Base-by-base conservation (phyloP, 805 yeast genomes). In the Hanseniaspora singularis region DNA sequence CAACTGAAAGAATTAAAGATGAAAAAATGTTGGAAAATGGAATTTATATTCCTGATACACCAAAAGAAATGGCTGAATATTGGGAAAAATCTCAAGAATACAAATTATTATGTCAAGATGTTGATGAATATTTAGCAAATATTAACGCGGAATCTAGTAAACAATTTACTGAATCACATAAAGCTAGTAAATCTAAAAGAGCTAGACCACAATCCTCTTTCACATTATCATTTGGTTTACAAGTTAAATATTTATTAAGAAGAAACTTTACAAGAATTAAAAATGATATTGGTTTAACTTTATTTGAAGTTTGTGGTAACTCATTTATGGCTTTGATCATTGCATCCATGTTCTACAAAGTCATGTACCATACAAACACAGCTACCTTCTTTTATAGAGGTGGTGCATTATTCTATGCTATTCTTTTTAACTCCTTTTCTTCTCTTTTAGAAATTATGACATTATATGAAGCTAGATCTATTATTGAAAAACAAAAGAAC, bases 331-430 rank as follows among this genome's bases (percentile, higher is more conserved):
- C 74, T 32, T 60, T 77, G 43, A 58, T 77, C 30, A 56, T 73
- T 38, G 64, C 76, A 11, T 75, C 81, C 1, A 67, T 76, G 48
- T 76, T 73, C 53, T 75, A 70, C 59, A 72, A 74, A 52, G 54
- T 74, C 22, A 50, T 54, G 55, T 45, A 49, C 51, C 55, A 52
- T 9, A 32, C 45, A 7, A 59, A 55, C 24, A 70, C 81, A 1
- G 59, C 53, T 2, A 66, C 74, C 1, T 69, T 76, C 51, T 74
- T 68, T 58, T 65, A 61, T 53, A 64, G 84, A 56, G 69, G 76
- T 53, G 73, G 84, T 31, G 70, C 77, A 38, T 64, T 81, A 66
- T 81, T 80, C 63, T 79, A 77, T 59, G 76, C 79, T 15, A 66
- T 73, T 40, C 63, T 77, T 55, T 76, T 74, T 59, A 76, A 76